Evolutionary conservation across 2,329 filamentous ascomycete genomes (phyloP).

Genomic region (Aspergillus proliferans): DNA sequence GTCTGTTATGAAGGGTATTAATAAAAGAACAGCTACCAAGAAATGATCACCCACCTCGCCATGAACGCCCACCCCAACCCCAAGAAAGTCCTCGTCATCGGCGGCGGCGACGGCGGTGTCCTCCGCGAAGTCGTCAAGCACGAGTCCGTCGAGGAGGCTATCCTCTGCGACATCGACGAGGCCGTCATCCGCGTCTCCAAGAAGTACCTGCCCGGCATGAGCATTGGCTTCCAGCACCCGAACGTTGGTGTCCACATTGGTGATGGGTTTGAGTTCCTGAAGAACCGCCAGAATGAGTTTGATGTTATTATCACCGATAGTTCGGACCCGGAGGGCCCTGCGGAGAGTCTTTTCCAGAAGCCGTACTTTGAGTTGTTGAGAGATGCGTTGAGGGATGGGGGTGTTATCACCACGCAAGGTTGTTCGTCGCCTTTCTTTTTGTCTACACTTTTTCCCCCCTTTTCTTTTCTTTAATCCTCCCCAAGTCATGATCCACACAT

Average conservation of each 20-base stretch:
- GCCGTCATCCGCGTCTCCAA: conserved; percentile 97
- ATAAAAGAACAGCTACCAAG: conserved; percentile 63
- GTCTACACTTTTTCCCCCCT: conserved; percentile 8
- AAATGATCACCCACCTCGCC: conserved; percentile 99
- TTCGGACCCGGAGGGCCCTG: conserved; percentile 92
- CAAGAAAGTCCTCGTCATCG: conserved; percentile 97
- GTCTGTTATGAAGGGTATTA: neutral
- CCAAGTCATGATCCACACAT: neutral
- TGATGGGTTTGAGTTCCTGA: conserved; percentile 97
- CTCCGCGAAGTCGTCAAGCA: conserved; percentile 99
- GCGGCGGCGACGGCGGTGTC: conserved; percentile 94
- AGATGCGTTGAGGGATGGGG: conserved; percentile 88
- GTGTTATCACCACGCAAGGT: conserved; percentile 99
- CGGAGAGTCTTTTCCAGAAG: conserved; percentile 98
- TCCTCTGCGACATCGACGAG: conserved; percentile 98
- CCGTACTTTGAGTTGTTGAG: conserved; percentile 82
- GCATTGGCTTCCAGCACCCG: conserved; percentile 85
- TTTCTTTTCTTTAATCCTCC: conserved; percentile 1
- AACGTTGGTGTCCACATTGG: conserved; percentile 89
- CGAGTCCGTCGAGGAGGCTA: conserved; percentile 90
- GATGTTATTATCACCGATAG: conserved; percentile 99
- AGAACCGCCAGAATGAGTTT: conserved; percentile 93
- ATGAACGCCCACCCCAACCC: conserved; percentile 98
- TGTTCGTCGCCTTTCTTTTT: conserved; percentile 71
- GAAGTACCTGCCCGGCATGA: conserved; percentile 93